phyloP scores from a whole-genome alignment of 108 stramenopile species.

The Conticribra weissflogii region DNA sequence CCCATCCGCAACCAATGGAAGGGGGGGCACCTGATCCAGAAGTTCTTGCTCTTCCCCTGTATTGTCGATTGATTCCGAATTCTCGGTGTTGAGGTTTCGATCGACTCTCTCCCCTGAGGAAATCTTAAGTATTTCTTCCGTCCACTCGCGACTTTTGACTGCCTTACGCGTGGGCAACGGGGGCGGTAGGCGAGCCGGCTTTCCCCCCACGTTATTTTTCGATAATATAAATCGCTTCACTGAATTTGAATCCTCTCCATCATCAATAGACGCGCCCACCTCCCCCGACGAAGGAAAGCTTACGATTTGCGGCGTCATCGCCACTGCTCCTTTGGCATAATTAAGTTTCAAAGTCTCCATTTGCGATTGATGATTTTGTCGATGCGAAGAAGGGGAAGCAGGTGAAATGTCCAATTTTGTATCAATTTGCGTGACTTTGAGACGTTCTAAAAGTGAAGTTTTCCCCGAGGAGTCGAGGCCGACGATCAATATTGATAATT shows the following conservation, averaged over 20 bases:
- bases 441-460: slow-evolving; percentile 76
- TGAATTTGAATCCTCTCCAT: background rate
- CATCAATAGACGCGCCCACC: background rate
- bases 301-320: slow-evolving; percentile 17
- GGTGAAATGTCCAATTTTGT: slow-evolving; percentile 2
- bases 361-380: slow-evolving; percentile 1
- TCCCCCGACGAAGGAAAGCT: background rate
- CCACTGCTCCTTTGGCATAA: slow-evolving; percentile 26
- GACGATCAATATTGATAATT: slow-evolving; percentile 74
- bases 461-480: slow-evolving; percentile 73
- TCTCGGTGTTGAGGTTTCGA: background rate
- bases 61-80: background rate
- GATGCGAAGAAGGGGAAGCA: background rate
- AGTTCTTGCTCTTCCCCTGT: background rate
- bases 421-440: slow-evolving; percentile 76
- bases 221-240: slow-evolving; percentile 1
- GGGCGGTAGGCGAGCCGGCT: slow-evolving; percentile 43
- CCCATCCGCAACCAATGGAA: slow-evolving; percentile 13
- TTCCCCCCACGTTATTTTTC: slow-evolving; percentile 6
- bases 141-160: slow-evolving; percentile 15
- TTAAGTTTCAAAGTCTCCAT: background rate
- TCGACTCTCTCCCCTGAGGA: background rate
- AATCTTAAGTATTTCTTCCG: slow-evolving; percentile 8
- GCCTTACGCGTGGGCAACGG: slow-evolving; percentile 29
- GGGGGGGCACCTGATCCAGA: slow-evolving; percentile 12